Evolutionary conservation across 257 asterid species (phyloP).

Genomic region (Petrea volubilis): DNA sequence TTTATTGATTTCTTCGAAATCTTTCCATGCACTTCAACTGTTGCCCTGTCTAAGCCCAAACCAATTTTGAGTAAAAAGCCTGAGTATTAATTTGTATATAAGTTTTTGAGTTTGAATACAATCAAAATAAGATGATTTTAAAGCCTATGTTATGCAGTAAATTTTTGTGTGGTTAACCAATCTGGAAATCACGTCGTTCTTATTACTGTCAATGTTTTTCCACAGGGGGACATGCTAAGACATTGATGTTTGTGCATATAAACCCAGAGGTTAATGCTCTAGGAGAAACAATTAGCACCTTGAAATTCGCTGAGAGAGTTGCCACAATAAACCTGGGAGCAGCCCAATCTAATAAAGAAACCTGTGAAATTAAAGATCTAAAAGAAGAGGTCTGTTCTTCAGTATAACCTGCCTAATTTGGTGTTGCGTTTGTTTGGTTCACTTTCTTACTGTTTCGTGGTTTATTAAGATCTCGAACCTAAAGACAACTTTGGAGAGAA

Average conservation of each 20-base stretch:
- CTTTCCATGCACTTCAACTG: background rate
- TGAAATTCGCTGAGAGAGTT: constrained; percentile 90
- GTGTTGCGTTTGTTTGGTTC: constrained; percentile 9
- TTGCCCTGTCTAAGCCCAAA: background rate
- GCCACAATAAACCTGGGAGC: constrained; percentile 89
- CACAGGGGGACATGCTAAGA: constrained; percentile 43
- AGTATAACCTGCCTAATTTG: constrained; percentile 18
- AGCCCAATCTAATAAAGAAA: constrained; percentile 80
- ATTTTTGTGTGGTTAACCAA: background rate
- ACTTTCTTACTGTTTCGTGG: constrained; percentile 19
- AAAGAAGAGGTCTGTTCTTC: constrained; percentile 72
- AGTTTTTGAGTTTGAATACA: background rate
- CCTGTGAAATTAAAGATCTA: constrained; percentile 70
- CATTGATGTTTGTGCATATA: constrained; percentile 86
- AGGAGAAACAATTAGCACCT: constrained; percentile 86
- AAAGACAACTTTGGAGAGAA: constrained; percentile 71
- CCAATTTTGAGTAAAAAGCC: background rate
- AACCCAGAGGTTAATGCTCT: constrained; percentile 76
- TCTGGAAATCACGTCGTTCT: background rate
- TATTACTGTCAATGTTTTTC: constrained; percentile 23
- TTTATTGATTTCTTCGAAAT: background rate
- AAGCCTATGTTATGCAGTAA: background rate
- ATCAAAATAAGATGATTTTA: background rate
- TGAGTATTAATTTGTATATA: background rate
- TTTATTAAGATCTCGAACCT: constrained; percentile 72